Evolutionary conservation across 768 basidiomycete genomes (phyloP).

Genomic region (Tricholoma sp.): DNA sequence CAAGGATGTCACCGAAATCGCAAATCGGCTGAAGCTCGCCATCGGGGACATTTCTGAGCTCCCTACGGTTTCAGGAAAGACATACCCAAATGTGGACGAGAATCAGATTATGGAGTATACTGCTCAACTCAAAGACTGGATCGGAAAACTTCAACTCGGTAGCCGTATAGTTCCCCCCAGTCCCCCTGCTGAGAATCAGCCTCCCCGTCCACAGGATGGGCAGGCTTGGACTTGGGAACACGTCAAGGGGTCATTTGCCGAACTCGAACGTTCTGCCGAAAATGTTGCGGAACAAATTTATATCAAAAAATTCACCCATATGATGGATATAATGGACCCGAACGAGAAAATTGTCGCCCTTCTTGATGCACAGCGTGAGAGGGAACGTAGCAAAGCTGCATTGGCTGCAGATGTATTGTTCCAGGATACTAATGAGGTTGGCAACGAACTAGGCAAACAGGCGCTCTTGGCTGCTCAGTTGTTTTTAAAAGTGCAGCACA

Average conservation of each 20-base stretch:
- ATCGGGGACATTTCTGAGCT: constrained; percentile 21
- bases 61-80: constrained; percentile 12
- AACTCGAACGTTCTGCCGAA: constrained; percentile 3
- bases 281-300: constrained; percentile 7
- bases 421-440: neutral
- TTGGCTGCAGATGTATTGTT: neutral
- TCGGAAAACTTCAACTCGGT: constrained; percentile 19
- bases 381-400: neutral
- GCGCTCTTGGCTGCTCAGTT: neutral
- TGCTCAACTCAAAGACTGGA: constrained; percentile 27
- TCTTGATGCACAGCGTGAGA: neutral
- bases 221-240: constrained; percentile 8
- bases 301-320: neutral
- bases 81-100: constrained; percentile 14
- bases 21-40: constrained; percentile 17
- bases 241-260: constrained; percentile 3
- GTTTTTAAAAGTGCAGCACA: neutral
- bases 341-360: neutral
- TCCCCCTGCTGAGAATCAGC: neutral
- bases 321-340: constrained; percentile 4
- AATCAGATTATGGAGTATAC: constrained; percentile 22
- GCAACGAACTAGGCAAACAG: neutral
- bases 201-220: constrained; percentile 4
- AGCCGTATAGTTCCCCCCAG: neutral
- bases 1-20: constrained; percentile 12